phyloP scores from a whole-genome alignment of 768 basidiomycete genomes.

The Suillus brevipes region DNA sequence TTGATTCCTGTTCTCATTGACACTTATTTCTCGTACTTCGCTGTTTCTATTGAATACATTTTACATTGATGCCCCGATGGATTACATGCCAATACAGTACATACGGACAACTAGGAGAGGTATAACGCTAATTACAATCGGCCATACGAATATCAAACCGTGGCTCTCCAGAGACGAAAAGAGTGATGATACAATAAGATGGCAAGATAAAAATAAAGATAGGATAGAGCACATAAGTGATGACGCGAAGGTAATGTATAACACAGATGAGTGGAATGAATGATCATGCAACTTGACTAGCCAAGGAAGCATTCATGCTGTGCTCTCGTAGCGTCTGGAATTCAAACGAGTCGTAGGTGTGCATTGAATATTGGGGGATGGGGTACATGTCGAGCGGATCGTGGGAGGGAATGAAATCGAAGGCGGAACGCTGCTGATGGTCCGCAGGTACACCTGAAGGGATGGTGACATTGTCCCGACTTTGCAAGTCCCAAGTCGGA shows the following conservation, averaged over 20 bases:
- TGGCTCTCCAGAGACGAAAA: slow-evolving; percentile 3
- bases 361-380: slow-evolving; percentile 15
- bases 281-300: slow-evolving; percentile 24
- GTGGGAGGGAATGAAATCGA: slow-evolving; percentile 21
- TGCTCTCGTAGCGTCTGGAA: slow-evolving; percentile 35
- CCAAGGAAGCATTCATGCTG: slow-evolving; percentile 15
- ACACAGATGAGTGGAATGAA: not conserved
- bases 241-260: slow-evolving; percentile 5
- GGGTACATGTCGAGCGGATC: slow-evolving; percentile 23
- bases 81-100: slow-evolving; percentile 18
- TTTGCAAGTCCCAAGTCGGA: not conserved
- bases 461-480: not conserved
- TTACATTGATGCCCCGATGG: slow-evolving; percentile 19
- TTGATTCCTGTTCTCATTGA: not conserved
- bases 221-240: not conserved
- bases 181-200: slow-evolving; percentile 23
- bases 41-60: slow-evolving; percentile 5
- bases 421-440: slow-evolving; percentile 12
- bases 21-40: not conserved
- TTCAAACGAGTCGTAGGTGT: slow-evolving; percentile 34
- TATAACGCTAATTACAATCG: slow-evolving; percentile 12
- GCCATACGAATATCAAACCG: slow-evolving; percentile 13
- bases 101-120: slow-evolving; percentile 10
- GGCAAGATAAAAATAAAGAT: slow-evolving; percentile 26
- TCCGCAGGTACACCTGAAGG: not conserved